Evolutionary conservation across 2,329 filamentous ascomycete genomes (phyloP).

Genomic region (Scytalidium sp.): DNA sequence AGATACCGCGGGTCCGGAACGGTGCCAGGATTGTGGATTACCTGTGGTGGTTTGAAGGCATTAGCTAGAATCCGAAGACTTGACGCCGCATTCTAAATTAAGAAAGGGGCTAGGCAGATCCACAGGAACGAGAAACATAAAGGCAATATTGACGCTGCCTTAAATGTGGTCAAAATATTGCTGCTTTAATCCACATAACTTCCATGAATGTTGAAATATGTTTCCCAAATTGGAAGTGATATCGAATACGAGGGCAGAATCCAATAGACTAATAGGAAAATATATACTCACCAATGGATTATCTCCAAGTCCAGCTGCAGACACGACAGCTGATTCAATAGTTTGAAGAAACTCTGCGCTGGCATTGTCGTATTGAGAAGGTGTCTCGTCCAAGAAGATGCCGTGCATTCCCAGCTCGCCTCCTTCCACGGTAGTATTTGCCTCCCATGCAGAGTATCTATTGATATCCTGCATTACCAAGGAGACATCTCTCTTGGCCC

Average conservation of each 20-base stretch:
- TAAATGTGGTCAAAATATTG: no score
- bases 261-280: not conserved
- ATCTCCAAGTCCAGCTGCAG: constrained; percentile 28
- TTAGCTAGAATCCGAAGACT: constrained; percentile 8
- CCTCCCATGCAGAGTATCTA: constrained; percentile 40
- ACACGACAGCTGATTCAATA: constrained; percentile 29
- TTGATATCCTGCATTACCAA: constrained; percentile 36
- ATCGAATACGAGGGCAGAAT: not conserved
- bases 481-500: constrained; percentile 25
- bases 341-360: constrained; percentile 31
- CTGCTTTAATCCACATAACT: no score
- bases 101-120: no score
- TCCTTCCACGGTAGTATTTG: constrained; percentile 29
- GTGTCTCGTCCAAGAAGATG: constrained; percentile 46
- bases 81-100: no score
- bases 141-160: no score
- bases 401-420: constrained; percentile 40
- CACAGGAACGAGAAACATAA: no score
- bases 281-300: constrained; percentile 33
- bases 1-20: constrained; percentile 38
- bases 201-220: not conserved
- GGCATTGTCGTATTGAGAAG: constrained; percentile 30
- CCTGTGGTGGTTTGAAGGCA: constrained; percentile 21
- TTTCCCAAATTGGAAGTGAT: not conserved
- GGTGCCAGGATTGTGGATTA: constrained; percentile 40